These are phyloP conservation scores for Cercospora zeae-maydis DNA, from an alignment of 2,329 filamentous ascomycete genomes.

Conservation along the genomic window DNA sequence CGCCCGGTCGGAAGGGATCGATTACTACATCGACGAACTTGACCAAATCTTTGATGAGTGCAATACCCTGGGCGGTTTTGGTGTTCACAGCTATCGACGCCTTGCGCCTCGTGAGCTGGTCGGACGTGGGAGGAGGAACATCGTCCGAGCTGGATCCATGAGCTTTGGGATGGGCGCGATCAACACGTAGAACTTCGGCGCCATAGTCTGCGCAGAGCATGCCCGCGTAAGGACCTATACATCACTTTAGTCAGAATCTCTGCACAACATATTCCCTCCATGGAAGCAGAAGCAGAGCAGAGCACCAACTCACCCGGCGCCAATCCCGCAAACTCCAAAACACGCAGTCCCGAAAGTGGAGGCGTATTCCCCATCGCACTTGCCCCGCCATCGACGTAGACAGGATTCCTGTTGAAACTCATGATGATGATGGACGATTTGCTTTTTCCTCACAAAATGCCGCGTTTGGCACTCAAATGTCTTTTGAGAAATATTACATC, in stretches of 20 bases:
- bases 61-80: conserved; percentile 61
- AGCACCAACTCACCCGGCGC: conserved; percentile 43
- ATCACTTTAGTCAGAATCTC: background rate
- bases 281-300: background rate
- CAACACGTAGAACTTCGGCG: conserved; percentile 81
- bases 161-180: conserved; percentile 54
- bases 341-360: conserved; percentile 57
- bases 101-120: conserved; percentile 78
- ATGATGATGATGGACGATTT: background rate
- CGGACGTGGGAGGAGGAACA: conserved; percentile 51
- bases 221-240: conserved; percentile 76
- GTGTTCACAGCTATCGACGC: conserved; percentile 75
- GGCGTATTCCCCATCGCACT: conserved; percentile 33
- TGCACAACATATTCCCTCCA: background rate
- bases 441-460: background rate
- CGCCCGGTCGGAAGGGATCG: conserved; percentile 88
- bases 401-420: conserved; percentile 11
- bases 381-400: conserved; percentile 2
- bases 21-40: conserved; percentile 72
- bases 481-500: too few relatives aligned
- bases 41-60: conserved; percentile 64
- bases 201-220: conserved; percentile 87
- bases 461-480: background rate
- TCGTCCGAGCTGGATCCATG: conserved; percentile 30
- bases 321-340: conserved; percentile 64